A percentile compares a stretch with the other conserved stretches of the same genome.
phyloP scores from a whole-genome alignment of 2,329 filamentous ascomycete genomes.

The Diplodia corticola region DNA sequence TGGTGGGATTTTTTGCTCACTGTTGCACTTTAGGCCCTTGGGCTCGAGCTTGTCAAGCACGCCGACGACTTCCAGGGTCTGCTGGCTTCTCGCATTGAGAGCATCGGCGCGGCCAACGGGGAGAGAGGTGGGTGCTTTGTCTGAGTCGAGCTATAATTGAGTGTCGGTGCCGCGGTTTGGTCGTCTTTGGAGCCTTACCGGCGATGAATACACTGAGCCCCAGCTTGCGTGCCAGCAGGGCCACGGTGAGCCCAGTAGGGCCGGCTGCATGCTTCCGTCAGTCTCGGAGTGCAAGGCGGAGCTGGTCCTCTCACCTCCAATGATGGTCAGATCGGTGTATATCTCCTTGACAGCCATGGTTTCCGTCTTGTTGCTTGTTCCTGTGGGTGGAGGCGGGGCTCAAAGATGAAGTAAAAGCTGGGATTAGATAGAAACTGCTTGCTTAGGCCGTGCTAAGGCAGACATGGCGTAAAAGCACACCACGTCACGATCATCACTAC shows the following conservation, averaged over 20 bases:
- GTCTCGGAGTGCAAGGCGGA: not conserved
- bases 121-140: slow-evolving; percentile 32
- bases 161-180: not conserved
- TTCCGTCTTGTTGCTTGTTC: not conserved
- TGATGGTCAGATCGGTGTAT: slow-evolving; percentile 22
- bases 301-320: slow-evolving; percentile 25
- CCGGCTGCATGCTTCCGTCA: slow-evolving; percentile 38
- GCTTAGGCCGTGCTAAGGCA: not conserved
- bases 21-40: slow-evolving; percentile 52
- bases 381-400: not conserved
- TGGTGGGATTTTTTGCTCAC: too few species aligned
- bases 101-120: slow-evolving; percentile 51
- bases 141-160: not conserved
- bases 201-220: slow-evolving; percentile 46
- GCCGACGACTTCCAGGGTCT: slow-evolving; percentile 49
- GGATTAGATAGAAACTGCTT: not conserved
- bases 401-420: not conserved
- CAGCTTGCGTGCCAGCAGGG: slow-evolving; percentile 46
- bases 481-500: not conserved
- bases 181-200: not conserved
- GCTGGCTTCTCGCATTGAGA: slow-evolving; percentile 52
- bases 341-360: slow-evolving; percentile 19
- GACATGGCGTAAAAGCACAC: not conserved
- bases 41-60: slow-evolving; percentile 47
- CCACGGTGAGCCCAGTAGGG: slow-evolving; percentile 50